Evolutionary conservation across 2,329 filamentous ascomycete species (phyloP).

Genomic region (Cadophora gregata): DNA sequence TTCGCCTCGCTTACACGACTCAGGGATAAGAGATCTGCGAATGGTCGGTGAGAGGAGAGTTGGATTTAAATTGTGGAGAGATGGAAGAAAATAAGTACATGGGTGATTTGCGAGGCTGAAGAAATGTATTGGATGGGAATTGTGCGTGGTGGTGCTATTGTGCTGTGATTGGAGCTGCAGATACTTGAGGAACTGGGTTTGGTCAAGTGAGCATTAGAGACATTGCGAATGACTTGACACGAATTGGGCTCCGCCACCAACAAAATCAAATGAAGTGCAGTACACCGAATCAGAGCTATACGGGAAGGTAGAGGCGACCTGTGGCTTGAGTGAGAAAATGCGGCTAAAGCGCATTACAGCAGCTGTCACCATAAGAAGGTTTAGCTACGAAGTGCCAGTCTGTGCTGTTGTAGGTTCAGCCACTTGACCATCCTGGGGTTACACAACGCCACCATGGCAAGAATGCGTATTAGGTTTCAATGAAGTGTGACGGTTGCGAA

Average conservation of each 20-base stretch:
- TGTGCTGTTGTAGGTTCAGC: conserved; percentile 5
- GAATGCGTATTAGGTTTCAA: not conserved
- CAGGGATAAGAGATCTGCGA: conserved; percentile 10
- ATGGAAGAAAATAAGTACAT: not conserved
- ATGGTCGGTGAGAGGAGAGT: conserved; percentile 9
- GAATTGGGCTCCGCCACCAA: conserved; percentile 14
- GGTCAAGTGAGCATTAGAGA: conserved; percentile 3
- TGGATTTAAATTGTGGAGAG: not conserved
- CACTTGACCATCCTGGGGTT: conserved; percentile 18
- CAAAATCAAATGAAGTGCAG: not conserved
- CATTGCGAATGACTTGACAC: conserved; percentile 1
- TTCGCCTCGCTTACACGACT: conserved; percentile 16
- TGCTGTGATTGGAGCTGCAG: no score
- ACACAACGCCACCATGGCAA: not conserved
- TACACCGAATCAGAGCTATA: not conserved
- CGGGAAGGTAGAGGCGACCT: not conserved
- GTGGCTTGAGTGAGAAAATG: not conserved
- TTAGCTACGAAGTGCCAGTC: not conserved
- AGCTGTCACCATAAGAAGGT: not conserved
- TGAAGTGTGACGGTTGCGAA: not conserved
- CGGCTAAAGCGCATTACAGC: conserved; percentile 12
- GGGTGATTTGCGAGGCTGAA: conserved; percentile 4
- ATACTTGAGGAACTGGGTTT: not conserved
- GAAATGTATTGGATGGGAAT: not conserved
- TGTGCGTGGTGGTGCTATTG: not conserved